Conservation (phyloP, 805 yeast genomes). For the Pichia insulana region DNA sequence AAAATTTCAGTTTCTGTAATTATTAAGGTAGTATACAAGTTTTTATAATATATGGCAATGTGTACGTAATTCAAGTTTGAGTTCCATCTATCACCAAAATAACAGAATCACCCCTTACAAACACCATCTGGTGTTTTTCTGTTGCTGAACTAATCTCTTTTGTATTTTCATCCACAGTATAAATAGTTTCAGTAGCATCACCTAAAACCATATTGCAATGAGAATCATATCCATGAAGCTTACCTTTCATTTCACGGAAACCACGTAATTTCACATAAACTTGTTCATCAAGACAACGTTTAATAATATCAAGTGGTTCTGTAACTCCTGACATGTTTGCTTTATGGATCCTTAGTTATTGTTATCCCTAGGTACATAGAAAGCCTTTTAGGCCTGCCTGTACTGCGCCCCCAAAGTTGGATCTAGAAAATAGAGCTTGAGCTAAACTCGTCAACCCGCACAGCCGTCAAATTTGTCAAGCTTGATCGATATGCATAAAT, state of each 20-base stretch:
- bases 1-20: background rate
- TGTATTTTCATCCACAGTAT: slow-evolving; percentile 42
- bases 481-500: too few species aligned
- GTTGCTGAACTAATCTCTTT: slow-evolving; percentile 34
- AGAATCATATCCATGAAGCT: slow-evolving; percentile 86
- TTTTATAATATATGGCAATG: background rate
- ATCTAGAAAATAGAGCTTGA: too few species aligned
- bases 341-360: too few species aligned
- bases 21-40: slow-evolving; percentile 3
- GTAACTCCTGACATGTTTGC: slow-evolving; percentile 19
- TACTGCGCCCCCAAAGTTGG: too few species aligned
- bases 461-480: too few species aligned
- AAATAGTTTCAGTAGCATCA: slow-evolving; percentile 82
- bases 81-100: slow-evolving; percentile 52
- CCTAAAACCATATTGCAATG: slow-evolving; percentile 95
- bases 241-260: slow-evolving; percentile 85
- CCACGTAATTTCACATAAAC: slow-evolving; percentile 89
- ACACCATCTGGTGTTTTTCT: slow-evolving; percentile 76
- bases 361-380: too few species aligned
- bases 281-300: slow-evolving; percentile 76
- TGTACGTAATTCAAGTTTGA: slow-evolving; percentile 14
- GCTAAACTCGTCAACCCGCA: too few species aligned
- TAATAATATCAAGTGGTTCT: slow-evolving; percentile 88
- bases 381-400: too few species aligned
- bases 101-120: slow-evolving; percentile 97